Evolutionary conservation across 2,329 filamentous ascomycete species (phyloP).

Genomic region (Aspergillus aculeatus): DNA sequence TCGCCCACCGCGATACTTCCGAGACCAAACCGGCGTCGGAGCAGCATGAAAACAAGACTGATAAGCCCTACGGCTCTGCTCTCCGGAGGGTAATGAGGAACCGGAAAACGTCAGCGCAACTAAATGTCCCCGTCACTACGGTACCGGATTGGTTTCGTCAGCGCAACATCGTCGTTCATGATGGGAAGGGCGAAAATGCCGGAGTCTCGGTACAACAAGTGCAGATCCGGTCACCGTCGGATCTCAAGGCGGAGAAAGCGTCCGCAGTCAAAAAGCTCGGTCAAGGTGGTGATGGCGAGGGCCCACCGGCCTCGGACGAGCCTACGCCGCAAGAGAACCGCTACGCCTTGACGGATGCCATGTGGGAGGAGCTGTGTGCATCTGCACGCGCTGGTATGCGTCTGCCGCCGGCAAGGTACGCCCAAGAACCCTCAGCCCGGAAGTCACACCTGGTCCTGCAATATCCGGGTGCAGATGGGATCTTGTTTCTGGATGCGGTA

Average conservation of each 20-base stretch:
- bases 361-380: conserved; percentile 52
- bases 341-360: conserved; percentile 41
- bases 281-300: conserved; percentile 28
- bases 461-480: conserved; percentile 58
- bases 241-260: conserved; percentile 17
- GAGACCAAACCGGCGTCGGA: conserved; percentile 15
- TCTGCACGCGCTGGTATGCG: conserved; percentile 53
- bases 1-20: conserved; percentile 16
- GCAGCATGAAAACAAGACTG: conserved; percentile 23
- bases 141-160: conserved; percentile 42
- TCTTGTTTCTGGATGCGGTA: conserved; percentile 57
- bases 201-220: conserved; percentile 25
- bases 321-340: conserved; percentile 24
- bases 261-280: conserved; percentile 9
- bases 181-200: conserved; percentile 12
- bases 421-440: conserved; percentile 48
- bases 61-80: conserved; percentile 41
- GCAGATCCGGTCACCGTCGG: conserved; percentile 25
- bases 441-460: conserved; percentile 60
- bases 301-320: conserved; percentile 21
- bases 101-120: conserved; percentile 25
- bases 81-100: conserved; percentile 41
- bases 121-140: conserved; percentile 20
- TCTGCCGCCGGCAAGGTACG: conserved; percentile 40
- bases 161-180: conserved; percentile 32